Base-by-base conservation (phyloP, 2,329 filamentous ascomycete genomes). In the Paraphaeosphaeria sporulosa region DNA sequence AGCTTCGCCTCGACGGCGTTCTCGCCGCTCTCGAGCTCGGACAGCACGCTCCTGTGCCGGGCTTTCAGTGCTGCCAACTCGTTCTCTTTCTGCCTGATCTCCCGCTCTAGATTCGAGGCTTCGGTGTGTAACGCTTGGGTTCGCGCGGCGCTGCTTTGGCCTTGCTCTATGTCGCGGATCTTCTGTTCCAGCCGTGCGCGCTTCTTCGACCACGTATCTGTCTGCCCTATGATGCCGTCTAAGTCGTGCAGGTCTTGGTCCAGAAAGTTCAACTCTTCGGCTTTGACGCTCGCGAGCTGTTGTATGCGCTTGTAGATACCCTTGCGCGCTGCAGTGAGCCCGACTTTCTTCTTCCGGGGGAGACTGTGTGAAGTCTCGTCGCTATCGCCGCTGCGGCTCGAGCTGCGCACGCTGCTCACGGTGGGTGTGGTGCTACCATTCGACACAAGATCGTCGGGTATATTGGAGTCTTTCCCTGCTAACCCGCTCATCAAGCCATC, bases 1-100 rank as follows among this genome's bases (percentile, higher is more conserved):
- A 93, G 74, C n/a, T 87, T 87, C 1, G 90, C 88, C 72, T 93
- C 90, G 40, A 89, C 82, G 56, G 84, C 83, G 66, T 89, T 93
- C 63, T 84, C 84, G 1, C 87, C 83, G 57, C 89, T 87, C 7
- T 85, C 82, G 48, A 92, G 86, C 68, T 86, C 83, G 2, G 83
- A 83, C 62, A 85, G 78, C 0, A 93, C 76, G 71, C 83, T 84
- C n/a, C 83, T 80, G 65, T 88, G 86, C 30, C 85, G 82, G 49
- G 82, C 84, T 67, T 87, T 87, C 78, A 93, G 81, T 3, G 83
- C 82, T 25, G 83, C 80, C 2, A 94, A 80, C 64, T 86, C 85
- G 68, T 87, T 82, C 73, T 93, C 90, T 34, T 92, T 80, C 52
- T 86, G 83, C 10, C 82, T 79, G 50, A 94, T 93, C 62, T 92